These are phyloP conservation scores for Fonsecaea pedrosoi DNA, from an alignment of 2,329 filamentous ascomycete genomes.

Conservation along the genomic window DNA sequence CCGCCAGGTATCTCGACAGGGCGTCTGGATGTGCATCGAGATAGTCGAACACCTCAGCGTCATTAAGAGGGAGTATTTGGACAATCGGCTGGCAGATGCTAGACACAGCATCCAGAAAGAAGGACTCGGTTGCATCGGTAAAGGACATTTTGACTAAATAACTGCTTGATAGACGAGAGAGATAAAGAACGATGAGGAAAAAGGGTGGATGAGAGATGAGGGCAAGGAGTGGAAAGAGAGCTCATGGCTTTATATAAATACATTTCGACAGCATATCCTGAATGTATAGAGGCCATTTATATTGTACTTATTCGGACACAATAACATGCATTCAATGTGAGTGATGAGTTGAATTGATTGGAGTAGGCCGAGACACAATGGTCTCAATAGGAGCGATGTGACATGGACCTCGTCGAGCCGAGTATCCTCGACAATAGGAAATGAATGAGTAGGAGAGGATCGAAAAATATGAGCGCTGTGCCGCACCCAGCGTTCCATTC, in stretches of 20 bases:
- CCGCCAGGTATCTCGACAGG: conserved; percentile 23
- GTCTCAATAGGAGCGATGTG: conserved; percentile 1
- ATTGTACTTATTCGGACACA: not conserved
- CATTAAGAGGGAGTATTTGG: conserved; percentile 21
- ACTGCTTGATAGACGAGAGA: not conserved
- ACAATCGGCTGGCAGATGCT: conserved; percentile 15
- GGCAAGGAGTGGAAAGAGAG: not conserved
- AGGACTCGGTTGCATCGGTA: conserved; percentile 21
- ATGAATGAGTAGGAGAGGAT: not conserved
- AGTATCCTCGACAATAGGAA: not conserved
- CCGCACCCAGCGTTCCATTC: conserved; percentile 2
- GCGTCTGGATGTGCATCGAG: conserved; percentile 30
- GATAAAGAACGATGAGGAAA: not conserved
- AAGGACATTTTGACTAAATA: conserved; percentile 24
- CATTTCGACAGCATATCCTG: not conserved
- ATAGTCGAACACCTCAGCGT: conserved; percentile 22
- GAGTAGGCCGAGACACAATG: not conserved
- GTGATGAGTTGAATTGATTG: not conserved
- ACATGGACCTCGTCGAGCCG: not conserved
- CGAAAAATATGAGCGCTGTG: conserved; percentile 5
- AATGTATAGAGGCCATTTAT: not conserved
- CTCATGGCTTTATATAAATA: not conserved
- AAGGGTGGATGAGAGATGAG: not conserved
- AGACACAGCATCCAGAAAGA: conserved; percentile 25
- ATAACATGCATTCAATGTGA: not conserved